phyloP scores from a whole-genome alignment of 768 basidiomycete species.

The Suillus brevipes region DNA sequence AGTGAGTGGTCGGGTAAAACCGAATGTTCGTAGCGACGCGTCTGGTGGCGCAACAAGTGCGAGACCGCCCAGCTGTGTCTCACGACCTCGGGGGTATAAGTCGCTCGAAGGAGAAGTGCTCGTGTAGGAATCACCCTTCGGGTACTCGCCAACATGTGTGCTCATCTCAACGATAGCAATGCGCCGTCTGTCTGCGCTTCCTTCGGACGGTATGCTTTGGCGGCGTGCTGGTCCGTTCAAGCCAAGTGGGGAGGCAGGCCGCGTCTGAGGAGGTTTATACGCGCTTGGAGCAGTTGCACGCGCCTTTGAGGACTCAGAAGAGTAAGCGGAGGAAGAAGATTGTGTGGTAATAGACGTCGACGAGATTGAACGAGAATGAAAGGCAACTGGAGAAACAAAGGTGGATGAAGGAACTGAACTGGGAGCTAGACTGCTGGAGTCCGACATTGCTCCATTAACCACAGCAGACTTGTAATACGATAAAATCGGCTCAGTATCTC shows the following conservation, averaged over 20 bases:
- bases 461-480: constrained; percentile 59
- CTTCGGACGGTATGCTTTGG: constrained; percentile 55
- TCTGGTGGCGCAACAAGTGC: constrained; percentile 76
- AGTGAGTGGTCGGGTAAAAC: constrained; percentile 52
- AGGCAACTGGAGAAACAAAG: constrained; percentile 3
- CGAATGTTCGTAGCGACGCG: constrained; percentile 52
- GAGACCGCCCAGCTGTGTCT: constrained; percentile 43
- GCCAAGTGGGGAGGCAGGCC: constrained; percentile 28
- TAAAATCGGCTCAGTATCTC: constrained; percentile 46
- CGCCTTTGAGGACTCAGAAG: constrained; percentile 38
- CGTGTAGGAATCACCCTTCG: constrained; percentile 21
- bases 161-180: constrained; percentile 69
- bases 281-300: constrained; percentile 21
- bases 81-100: constrained; percentile 41
- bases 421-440: constrained; percentile 27
- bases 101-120: constrained; percentile 30
- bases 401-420: constrained; percentile 20
- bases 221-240: constrained; percentile 39
- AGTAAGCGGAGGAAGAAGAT: constrained; percentile 52
- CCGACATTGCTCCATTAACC: constrained; percentile 30
- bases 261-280: constrained; percentile 19
- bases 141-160: constrained; percentile 12
- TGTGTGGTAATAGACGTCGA: constrained; percentile 17
- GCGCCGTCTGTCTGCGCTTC: constrained; percentile 62
- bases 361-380: constrained; percentile 11